Percentiles rank a stretch among this genome's conserved stretches.
Evolutionary conservation across 208 protist species (phyloP).

Genomic region (Phytomonas sp.): DNA sequence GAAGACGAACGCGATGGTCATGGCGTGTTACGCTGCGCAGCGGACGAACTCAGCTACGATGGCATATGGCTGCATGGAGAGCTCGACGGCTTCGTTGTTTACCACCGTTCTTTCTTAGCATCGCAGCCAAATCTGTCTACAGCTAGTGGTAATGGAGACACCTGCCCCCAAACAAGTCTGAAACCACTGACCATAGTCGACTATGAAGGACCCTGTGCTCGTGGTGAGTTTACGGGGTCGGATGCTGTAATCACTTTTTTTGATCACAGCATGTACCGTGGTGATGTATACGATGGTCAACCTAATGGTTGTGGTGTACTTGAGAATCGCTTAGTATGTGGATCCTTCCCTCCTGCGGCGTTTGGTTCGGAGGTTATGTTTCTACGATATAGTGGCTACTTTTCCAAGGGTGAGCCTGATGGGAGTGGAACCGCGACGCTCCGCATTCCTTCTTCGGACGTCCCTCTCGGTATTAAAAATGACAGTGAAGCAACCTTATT

Average conservation of each 20-base stretch:
- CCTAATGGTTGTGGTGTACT: constrained; percentile 47
- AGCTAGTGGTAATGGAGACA: constrained; percentile 2
- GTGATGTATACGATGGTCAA: constrained; percentile 42
- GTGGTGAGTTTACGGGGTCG: constrained; percentile 46
- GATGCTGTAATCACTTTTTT: constrained; percentile 29
- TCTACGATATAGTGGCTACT: constrained; percentile 63
- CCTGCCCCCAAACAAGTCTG: constrained; percentile 5
- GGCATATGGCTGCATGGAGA: constrained; percentile 42
- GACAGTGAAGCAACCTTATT: constrained; percentile 1
- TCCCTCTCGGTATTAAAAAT: constrained; percentile 12
- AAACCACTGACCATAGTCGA: constrained; percentile 16
- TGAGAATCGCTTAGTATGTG: constrained; percentile 24
- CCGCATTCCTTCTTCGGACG: constrained; percentile 13
- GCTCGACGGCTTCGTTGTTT: constrained; percentile 29
- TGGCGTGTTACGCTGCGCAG: constrained; percentile 32
- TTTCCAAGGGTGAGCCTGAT: constrained; percentile 52
- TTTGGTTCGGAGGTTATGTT: constrained; percentile 29
- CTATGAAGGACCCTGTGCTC: constrained; percentile 57
- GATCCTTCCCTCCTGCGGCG: neutral
- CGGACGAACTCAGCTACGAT: constrained; percentile 31
- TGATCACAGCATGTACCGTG: constrained; percentile 59
- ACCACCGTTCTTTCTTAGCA: neutral
- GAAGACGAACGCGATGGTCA: constrained; percentile 36
- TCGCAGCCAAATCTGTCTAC: neutral
- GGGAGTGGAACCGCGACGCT: constrained; percentile 49